A percentile compares a stretch with the other conserved stretches of the same genome.
These are phyloP conservation scores for Wickerhamia fluorescens DNA, from an alignment of 805 yeast genomes.

Conservation along the genomic window DNA sequence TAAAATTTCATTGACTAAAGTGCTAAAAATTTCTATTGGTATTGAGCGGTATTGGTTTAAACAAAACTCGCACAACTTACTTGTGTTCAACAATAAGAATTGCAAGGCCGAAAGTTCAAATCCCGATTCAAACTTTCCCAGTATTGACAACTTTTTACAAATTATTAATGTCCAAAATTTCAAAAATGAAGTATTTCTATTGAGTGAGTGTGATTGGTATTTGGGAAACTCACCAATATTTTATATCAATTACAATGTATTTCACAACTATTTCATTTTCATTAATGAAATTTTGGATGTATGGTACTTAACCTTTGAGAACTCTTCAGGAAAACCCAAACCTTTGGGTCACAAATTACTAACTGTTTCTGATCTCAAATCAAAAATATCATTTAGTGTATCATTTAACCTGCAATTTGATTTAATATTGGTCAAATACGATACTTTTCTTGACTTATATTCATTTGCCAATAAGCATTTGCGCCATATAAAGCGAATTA, in stretches of 20 bases:
- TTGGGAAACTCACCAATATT: slow-evolving; percentile 9
- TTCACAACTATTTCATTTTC: slow-evolving; percentile 21
- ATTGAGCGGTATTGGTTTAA: slow-evolving; percentile 29
- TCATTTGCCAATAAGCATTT: too few relatives aligned
- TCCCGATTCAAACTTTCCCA: slow-evolving; percentile 1
- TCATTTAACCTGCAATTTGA: slow-evolving; percentile 19
- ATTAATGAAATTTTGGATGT: slow-evolving; percentile 19
- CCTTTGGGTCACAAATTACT: slow-evolving; percentile 3
- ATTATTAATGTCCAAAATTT: slow-evolving; percentile 26
- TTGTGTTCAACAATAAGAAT: slow-evolving; percentile 21
- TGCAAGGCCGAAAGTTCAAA: slow-evolving; percentile 3
- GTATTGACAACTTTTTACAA: slow-evolving; percentile 24
- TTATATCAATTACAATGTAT: slow-evolving; percentile 18
- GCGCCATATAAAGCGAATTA: too few relatives aligned
- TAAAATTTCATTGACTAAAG: slow-evolving; percentile 22
- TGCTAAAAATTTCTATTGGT: slow-evolving; percentile 28
- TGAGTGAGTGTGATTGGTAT: slow-evolving; percentile 26
- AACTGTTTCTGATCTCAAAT: slow-evolving; percentile 1
- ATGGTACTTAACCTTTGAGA: slow-evolving; percentile 12
- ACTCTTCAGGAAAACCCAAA: slow-evolving; percentile 1
- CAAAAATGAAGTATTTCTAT: slow-evolving; percentile 19
- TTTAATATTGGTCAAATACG: slow-evolving; percentile 11
- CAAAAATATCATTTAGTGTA: slow-evolving; percentile 1
- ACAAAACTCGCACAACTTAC: slow-evolving; percentile 31
- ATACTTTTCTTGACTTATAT: slow-evolving; percentile 4